These are phyloP conservation scores for Leccinum broughii DNA, from an alignment of 768 basidiomycete genomes.

Conservation along the genomic window DNA sequence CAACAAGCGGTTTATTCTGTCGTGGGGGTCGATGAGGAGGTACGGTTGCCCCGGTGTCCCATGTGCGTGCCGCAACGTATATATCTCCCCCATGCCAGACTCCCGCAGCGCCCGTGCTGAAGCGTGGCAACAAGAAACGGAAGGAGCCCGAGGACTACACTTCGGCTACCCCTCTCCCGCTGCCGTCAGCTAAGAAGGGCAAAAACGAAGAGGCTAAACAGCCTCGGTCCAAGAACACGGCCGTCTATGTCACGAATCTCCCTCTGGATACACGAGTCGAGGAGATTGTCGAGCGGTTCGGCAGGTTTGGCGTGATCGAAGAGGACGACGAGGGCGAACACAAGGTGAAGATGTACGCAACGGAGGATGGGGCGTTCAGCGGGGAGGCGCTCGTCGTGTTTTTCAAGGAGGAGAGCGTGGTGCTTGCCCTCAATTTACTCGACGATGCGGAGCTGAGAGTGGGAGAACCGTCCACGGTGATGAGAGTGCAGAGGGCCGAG, in stretches of 20 bases:
- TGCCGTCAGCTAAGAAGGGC: conserved; percentile 65
- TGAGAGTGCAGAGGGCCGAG: conserved; percentile 75
- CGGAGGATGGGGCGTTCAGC: conserved; percentile 83
- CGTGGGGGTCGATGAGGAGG: conserved; percentile 91
- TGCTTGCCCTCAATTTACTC: conserved; percentile 76
- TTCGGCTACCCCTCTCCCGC: conserved; percentile 46
- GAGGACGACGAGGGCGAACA: conserved; percentile 89
- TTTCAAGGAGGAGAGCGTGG: conserved; percentile 96
- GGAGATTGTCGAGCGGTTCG: conserved; percentile 83
- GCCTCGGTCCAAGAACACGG: conserved; percentile 84
- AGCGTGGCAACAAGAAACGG: conserved; percentile 77
- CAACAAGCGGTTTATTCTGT: conserved; percentile 97
- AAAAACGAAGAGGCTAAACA: conserved; percentile 55
- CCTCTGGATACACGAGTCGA: conserved; percentile 73
- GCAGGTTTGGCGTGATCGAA: conserved; percentile 89
- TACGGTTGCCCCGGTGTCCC: conserved; percentile 39
- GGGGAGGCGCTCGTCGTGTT: conserved; percentile 96
- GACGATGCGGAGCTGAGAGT: conserved; percentile 91
- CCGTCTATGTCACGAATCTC: conserved; percentile 84
- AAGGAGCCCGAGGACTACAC: conserved; percentile 75
- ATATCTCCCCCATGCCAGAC: conserved; percentile 48
- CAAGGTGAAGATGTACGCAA: conserved; percentile 95
- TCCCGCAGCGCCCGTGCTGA: conserved; percentile 84
- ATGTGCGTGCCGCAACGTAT: conserved; percentile 24
- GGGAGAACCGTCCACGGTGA: conserved; percentile 71